These are phyloP conservation scores for Geotrichum klebahnii DNA, from an alignment of 1,139 yeast genomes.

Conservation along the genomic window DNA sequence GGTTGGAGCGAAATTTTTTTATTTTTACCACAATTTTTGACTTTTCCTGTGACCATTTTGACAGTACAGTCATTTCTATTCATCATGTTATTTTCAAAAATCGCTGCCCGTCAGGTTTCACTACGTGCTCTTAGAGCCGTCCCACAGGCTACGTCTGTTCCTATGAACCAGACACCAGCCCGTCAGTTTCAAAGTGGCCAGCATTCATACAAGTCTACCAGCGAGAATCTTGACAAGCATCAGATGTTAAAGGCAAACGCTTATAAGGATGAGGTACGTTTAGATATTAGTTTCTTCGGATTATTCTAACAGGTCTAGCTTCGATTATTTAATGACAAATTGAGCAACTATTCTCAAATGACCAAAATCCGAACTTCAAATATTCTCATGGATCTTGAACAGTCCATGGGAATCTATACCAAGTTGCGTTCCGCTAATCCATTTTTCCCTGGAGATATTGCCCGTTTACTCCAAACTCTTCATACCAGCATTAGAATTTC, in stretches of 20 bases:
- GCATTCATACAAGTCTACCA: slow-evolving; percentile 4
- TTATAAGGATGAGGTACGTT: slow-evolving; percentile 14
- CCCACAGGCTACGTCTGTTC: slow-evolving; percentile 17
- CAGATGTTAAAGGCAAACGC: slow-evolving; percentile 13
- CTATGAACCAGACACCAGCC: slow-evolving; percentile 15
- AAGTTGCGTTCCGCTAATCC: slow-evolving; percentile 27
- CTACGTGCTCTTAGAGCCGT: slow-evolving; percentile 22
- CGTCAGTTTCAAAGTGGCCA: slow-evolving; percentile 19
- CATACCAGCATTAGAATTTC: slow-evolving; percentile 26
- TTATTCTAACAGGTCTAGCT: slow-evolving; percentile 6
- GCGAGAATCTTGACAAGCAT: slow-evolving; percentile 1
- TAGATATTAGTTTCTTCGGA: neutral
- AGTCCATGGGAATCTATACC: slow-evolving; percentile 31
- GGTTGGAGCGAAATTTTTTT: neutral
- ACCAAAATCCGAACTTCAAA: slow-evolving; percentile 18
- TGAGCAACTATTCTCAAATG: slow-evolving; percentile 18
- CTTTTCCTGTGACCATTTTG: neutral
- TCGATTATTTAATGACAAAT: slow-evolving; percentile 19
- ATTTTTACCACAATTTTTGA: neutral
- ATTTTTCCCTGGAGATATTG: slow-evolving; percentile 28
- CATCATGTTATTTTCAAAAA: slow-evolving; percentile 20
- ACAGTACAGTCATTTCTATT: no score
- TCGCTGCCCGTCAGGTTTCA: slow-evolving; percentile 23
- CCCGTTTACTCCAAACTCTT: slow-evolving; percentile 31
- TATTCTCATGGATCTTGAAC: slow-evolving; percentile 26